Conservation (phyloP, 2,329 filamentous ascomycete genomes). For the Aspergillus fijiensis region DNA sequence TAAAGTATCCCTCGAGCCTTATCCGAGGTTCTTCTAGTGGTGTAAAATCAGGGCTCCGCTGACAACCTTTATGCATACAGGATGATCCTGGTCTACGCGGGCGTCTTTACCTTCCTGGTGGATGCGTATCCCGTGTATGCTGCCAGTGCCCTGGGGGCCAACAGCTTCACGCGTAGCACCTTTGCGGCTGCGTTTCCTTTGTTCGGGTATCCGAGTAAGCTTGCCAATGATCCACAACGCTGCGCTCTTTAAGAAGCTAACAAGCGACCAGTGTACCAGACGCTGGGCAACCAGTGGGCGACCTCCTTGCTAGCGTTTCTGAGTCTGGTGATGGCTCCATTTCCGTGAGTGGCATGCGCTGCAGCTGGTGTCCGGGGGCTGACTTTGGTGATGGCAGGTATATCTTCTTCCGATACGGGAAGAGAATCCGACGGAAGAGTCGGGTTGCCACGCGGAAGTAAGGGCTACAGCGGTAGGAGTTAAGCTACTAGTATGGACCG, state of each 20-base stretch:
- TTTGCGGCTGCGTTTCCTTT: slow-evolving; percentile 75
- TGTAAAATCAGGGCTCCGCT: no score
- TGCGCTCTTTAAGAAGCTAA: not conserved
- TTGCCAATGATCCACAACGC: not conserved
- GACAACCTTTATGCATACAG: not conserved
- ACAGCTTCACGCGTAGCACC: slow-evolving; percentile 69
- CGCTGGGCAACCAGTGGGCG: slow-evolving; percentile 40
- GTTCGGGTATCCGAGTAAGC: slow-evolving; percentile 53
- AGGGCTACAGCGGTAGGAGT: no score
- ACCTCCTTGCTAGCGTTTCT: slow-evolving; percentile 38
- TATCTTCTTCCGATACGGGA: slow-evolving; percentile 35
- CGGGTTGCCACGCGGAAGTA: slow-evolving; percentile 14
- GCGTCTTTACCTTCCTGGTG: slow-evolving; percentile 60
- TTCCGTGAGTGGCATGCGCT: slow-evolving; percentile 31
- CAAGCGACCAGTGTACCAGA: slow-evolving; percentile 31
- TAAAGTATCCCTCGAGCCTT: slow-evolving; percentile 39
- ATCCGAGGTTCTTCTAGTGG: no score
- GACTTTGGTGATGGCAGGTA: not conserved
- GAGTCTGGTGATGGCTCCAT: slow-evolving; percentile 36
- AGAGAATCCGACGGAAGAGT: slow-evolving; percentile 30
- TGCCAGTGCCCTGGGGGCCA: slow-evolving; percentile 68
- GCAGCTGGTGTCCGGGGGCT: not conserved
- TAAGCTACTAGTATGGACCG: not conserved
- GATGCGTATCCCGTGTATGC: slow-evolving; percentile 49
- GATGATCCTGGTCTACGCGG: slow-evolving; percentile 3